phyloP scores from a whole-genome alignment of 108 stramenopile genomes.

The Chaetoceros muelleri region DNA sequence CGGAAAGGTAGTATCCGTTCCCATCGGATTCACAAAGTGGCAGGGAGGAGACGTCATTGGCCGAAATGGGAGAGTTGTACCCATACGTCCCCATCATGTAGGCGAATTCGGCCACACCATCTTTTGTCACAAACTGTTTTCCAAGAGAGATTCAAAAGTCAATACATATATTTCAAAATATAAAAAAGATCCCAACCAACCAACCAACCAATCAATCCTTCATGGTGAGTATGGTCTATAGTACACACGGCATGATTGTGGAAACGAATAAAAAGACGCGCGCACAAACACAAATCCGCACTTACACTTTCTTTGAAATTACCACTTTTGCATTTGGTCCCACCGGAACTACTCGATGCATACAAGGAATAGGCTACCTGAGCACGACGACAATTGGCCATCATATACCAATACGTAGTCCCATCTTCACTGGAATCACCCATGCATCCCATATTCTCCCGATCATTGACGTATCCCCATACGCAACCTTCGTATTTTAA shows the following conservation, averaged over 20 bases:
- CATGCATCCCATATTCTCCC: slow-evolving; percentile 63
- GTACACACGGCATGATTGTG: too few relatives aligned
- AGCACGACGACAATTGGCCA: slow-evolving; percentile 74
- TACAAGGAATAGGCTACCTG: slow-evolving; percentile 78
- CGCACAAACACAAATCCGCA: too few relatives aligned
- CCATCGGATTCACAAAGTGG: slow-evolving; percentile 51
- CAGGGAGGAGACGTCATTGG: slow-evolving; percentile 23
- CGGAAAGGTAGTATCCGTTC: slow-evolving; percentile 45
- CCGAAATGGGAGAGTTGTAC: slow-evolving; percentile 29
- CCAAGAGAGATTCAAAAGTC: too few relatives aligned
- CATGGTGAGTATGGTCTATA: too few relatives aligned
- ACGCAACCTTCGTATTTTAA: slow-evolving; percentile 69
- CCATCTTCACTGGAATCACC: slow-evolving; percentile 59
- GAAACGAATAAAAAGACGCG: neutral
- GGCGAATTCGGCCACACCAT: slow-evolving; percentile 59
- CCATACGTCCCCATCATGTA: slow-evolving; percentile 45
- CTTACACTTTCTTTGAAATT: slow-evolving; percentile 71
- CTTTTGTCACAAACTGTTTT: slow-evolving; percentile 68
- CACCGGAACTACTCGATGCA: slow-evolving; percentile 22
- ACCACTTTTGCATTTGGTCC: slow-evolving; percentile 29
- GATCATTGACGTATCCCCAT: slow-evolving; percentile 42
- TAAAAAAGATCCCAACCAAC: too few relatives aligned
- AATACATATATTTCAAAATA: too few relatives aligned
- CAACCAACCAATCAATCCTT: neutral
- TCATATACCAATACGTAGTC: slow-evolving; percentile 77